Evolutionary conservation across 331 rosid species (phyloP).

Genomic region (Cydonia oblonga): DNA sequence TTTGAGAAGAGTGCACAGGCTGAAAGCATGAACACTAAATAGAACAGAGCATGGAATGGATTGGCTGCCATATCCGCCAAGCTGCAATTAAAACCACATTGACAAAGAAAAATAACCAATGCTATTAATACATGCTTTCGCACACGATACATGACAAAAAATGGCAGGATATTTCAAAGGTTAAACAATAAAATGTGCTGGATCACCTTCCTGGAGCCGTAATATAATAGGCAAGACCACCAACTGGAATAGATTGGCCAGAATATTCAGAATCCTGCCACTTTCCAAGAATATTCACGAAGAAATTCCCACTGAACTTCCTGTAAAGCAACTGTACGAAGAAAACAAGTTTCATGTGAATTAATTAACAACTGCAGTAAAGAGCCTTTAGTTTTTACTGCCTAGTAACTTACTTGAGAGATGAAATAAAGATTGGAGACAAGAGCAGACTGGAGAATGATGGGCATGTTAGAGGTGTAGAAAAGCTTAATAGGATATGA

Average conservation of each 20-base stretch:
- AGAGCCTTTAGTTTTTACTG: not conserved
- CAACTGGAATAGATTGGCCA: slow-evolving; percentile 38
- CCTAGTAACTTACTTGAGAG: slow-evolving; percentile 29
- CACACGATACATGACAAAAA: not conserved
- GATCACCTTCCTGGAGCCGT: slow-evolving; percentile 35
- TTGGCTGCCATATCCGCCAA: slow-evolving; percentile 44
- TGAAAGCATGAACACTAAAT: slow-evolving; percentile 32
- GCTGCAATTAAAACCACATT: slow-evolving; percentile 17
- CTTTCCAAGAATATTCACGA: slow-evolving; percentile 35
- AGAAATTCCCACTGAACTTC: slow-evolving; percentile 31
- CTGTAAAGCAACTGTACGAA: slow-evolving; percentile 31
- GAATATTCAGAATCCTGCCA: slow-evolving; percentile 47
- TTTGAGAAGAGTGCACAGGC: slow-evolving; percentile 38
- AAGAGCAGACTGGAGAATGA: slow-evolving; percentile 50
- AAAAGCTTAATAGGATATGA: slow-evolving; percentile 42
- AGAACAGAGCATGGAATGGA: slow-evolving; percentile 46
- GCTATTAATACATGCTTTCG: not conserved
- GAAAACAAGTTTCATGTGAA: not conserved
- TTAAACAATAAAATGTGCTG: not conserved
- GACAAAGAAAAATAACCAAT: not conserved
- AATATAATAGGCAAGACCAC: slow-evolving; percentile 37
- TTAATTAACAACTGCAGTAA: not conserved
- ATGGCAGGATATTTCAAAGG: not conserved
- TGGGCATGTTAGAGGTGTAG: slow-evolving; percentile 57
- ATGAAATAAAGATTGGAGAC: slow-evolving; percentile 39